Evolutionary conservation across 2,329 filamentous ascomycete genomes (phyloP), one percentile per base, ranked within the genome.

Genomic region (Ustulina deusta): DNA sequence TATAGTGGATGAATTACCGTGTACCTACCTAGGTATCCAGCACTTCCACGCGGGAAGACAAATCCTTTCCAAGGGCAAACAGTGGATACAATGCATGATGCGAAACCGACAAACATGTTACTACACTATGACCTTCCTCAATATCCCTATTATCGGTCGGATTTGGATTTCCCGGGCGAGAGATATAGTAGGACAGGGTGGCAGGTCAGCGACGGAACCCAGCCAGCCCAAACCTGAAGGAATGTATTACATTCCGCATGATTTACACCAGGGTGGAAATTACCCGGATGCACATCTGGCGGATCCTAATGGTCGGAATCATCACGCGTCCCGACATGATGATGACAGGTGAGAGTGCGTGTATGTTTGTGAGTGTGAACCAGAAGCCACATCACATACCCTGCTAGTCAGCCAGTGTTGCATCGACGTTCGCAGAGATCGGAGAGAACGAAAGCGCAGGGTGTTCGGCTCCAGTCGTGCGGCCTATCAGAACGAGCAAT

Each of bases 401-500:
- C 58, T 49, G 42, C 29, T 7, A 34, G 49, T 25, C 63, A 57
- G 52, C 29, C 46, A 61, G 56, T 56, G 56, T 59, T 48, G 52
- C 38, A 68, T 59, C 27, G 52, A 58, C 22, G 46, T 42, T 40
- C 2, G 17, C 6, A 61, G 36, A 49, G 5, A 59, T 65, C 57
- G 52, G 57, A 29, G 66, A 62, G 22, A 10, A 25, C 46, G 32
- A 42, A 2, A 58, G 20, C 17, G 22, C 44, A 58, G 57, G 51
- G 66, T 55, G 40, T 42, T 15, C 25, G 27, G 40, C 38, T 51
- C 61, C 20, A 25, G 17, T 40, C 52, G 44, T 25, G 20, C 22
- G 29, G 13, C 69, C 64, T 68, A 71, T 71, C 49, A 71, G 48
- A 44, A 42, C 32, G 20, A 48, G 48, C n/a, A 38, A 17, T 56